Evolutionary conservation across 495 filamentous ascomycete genomes (phyloP).

Genomic region (Talaromyces stipitatus): DNA sequence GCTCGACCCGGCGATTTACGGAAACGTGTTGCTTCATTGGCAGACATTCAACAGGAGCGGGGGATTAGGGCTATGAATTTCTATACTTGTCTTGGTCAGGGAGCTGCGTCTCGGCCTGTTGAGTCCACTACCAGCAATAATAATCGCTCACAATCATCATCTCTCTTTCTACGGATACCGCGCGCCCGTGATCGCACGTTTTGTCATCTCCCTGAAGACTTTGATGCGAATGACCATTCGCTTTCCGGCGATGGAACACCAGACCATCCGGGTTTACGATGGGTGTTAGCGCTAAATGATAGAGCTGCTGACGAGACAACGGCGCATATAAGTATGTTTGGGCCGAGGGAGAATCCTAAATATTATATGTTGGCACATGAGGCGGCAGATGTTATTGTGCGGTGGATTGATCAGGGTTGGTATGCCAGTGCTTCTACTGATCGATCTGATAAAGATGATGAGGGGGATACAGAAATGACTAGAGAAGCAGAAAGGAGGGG

Average conservation of each 20-base stretch:
- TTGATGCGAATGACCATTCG: conserved; percentile 12
- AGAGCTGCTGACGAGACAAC: conserved; percentile 66
- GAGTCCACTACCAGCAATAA: conserved; percentile 1
- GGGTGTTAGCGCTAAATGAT: conserved; percentile 67
- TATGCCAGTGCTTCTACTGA: conserved; percentile 21
- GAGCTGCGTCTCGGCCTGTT: conserved; percentile 24
- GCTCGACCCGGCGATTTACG: conserved; percentile 69
- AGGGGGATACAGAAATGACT: not conserved
- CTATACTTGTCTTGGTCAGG: conserved; percentile 73
- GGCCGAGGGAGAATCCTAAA: conserved; percentile 68
- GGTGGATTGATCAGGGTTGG: conserved; percentile 37
- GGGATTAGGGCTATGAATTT: conserved; percentile 69
- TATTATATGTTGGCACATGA: conserved; percentile 61
- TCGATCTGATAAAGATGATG: not conserved
- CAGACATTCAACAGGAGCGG: conserved; percentile 44
- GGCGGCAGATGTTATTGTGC: conserved; percentile 53
- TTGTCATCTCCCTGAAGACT: conserved; percentile 56
- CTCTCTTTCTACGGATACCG: conserved; percentile 19
- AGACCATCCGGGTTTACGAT: conserved; percentile 34
- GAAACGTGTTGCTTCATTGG: conserved; percentile 50
- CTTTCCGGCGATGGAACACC: conserved; percentile 11
- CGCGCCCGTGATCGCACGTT: conserved; percentile 65
- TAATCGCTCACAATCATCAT: not conserved
- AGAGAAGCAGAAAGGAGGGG: not conserved
- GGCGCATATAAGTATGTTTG: conserved; percentile 89